Evolutionary conservation across 768 basidiomycete genomes (phyloP).

Genomic region (Phylloporus sp.): DNA sequence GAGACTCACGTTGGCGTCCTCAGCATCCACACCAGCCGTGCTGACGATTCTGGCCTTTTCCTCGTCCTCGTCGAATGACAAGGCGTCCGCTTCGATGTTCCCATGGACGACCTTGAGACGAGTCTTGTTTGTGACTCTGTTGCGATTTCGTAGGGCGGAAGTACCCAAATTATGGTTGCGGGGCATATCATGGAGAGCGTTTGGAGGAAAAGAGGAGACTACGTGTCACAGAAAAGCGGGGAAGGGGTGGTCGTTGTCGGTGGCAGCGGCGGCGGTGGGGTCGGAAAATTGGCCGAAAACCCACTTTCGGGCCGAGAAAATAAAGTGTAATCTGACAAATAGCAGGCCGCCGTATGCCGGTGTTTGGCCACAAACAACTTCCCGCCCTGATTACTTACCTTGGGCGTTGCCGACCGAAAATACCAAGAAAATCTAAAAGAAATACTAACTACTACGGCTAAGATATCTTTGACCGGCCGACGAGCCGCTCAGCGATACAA

Average conservation of each 20-base stretch:
- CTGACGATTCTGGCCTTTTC: conserved; percentile 78
- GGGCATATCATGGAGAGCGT: conserved; percentile 80
- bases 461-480: background rate
- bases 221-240: conserved; percentile 29
- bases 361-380: conserved; percentile 29
- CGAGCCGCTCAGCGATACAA: too few species aligned
- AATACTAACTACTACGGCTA: conserved; percentile 9
- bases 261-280: conserved; percentile 55
- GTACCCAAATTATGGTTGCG: conserved; percentile 74
- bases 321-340: conserved; percentile 32
- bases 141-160: conserved; percentile 79
- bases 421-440: conserved; percentile 12
- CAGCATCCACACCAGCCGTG: conserved; percentile 86
- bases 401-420: conserved; percentile 5
- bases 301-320: conserved; percentile 50
- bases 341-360: conserved; percentile 27
- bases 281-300: conserved; percentile 63
- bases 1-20: conserved; percentile 86
- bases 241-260: conserved; percentile 42
- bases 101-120: conserved; percentile 82
- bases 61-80: conserved; percentile 82
- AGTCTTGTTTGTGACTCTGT: conserved; percentile 90
- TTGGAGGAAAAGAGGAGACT: conserved; percentile 36
- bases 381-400: conserved; percentile 28
- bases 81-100: conserved; percentile 73